Conservation (phyloP, 208 protist species). For the Crithidia sp. region DNA sequence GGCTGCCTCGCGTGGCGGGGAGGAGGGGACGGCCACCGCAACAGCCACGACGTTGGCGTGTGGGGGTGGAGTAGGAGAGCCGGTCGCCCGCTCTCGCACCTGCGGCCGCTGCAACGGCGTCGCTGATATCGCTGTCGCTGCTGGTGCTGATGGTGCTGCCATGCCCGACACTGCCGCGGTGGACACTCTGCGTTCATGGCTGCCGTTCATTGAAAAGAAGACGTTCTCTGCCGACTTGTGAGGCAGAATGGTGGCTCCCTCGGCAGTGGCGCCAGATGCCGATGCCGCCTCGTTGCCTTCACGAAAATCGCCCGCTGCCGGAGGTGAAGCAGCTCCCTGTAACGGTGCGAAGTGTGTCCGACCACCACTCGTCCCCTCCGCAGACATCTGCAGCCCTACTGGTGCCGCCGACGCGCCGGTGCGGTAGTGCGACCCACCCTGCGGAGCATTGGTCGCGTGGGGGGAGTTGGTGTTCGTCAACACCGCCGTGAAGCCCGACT, state of each 20-base stretch:
- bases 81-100: background rate
- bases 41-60: constrained; percentile 1
- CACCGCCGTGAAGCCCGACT: constrained; percentile 19
- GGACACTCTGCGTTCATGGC: constrained; percentile 2
- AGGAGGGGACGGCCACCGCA: too few species aligned
- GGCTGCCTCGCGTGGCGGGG: too few species aligned
- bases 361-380: background rate
- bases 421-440: background rate
- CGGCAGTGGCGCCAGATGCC: background rate
- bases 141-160: background rate
- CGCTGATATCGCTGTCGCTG: background rate
- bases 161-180: background rate
- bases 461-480: constrained; percentile 5
- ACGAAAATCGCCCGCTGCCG: background rate
- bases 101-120: background rate
- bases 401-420: background rate
- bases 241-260: constrained; percentile 2
- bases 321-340: too few species aligned
- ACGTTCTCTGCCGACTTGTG: constrained; percentile 19
- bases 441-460: background rate
- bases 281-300: background rate
- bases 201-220: constrained; percentile 15
- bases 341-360: constrained; percentile 6
- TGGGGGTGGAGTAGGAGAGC: background rate
- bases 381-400: background rate